phyloP scores from a whole-genome alignment of 768 basidiomycete genomes.

The Paxillus rubicundulus region DNA sequence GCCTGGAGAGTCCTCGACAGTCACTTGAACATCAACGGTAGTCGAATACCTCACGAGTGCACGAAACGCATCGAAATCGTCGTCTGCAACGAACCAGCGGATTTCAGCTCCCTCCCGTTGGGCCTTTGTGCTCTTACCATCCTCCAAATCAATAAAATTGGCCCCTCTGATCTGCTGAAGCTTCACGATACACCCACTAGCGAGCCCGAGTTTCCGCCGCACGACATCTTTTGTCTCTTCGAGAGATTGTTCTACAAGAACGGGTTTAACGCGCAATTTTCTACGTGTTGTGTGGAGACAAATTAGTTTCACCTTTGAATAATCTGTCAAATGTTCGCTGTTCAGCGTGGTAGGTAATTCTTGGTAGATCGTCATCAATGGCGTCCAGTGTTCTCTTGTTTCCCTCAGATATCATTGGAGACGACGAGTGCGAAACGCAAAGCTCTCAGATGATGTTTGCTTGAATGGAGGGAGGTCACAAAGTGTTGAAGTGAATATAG shows the following conservation, averaged over 20 bases:
- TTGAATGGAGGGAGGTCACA: no score
- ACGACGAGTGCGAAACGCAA: background rate
- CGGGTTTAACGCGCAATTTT: background rate
- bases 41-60: constrained; percentile 39
- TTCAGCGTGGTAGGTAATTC: constrained; percentile 39
- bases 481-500: background rate
- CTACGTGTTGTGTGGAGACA: background rate
- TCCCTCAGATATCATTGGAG: constrained; percentile 12
- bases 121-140: constrained; percentile 47
- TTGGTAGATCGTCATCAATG: constrained; percentile 13
- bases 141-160: constrained; percentile 64
- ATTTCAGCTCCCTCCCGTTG: background rate
- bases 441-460: background rate
- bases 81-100: constrained; percentile 44
- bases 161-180: constrained; percentile 55
- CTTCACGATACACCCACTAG: constrained; percentile 32
- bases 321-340: constrained; percentile 40
- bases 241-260: constrained; percentile 55
- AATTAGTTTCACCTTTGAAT: constrained; percentile 35
- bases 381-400: constrained; percentile 26
- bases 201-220: constrained; percentile 58
- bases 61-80: constrained; percentile 75
- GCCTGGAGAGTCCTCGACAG: constrained; percentile 9
- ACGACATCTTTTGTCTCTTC: constrained; percentile 56
- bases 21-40: constrained; percentile 40